A percentile compares a stretch with the other conserved stretches of the same genome.
These are phyloP conservation scores for Yarrowia osloensis DNA, from an alignment of 805 yeast species.

Conservation along the genomic window DNA sequence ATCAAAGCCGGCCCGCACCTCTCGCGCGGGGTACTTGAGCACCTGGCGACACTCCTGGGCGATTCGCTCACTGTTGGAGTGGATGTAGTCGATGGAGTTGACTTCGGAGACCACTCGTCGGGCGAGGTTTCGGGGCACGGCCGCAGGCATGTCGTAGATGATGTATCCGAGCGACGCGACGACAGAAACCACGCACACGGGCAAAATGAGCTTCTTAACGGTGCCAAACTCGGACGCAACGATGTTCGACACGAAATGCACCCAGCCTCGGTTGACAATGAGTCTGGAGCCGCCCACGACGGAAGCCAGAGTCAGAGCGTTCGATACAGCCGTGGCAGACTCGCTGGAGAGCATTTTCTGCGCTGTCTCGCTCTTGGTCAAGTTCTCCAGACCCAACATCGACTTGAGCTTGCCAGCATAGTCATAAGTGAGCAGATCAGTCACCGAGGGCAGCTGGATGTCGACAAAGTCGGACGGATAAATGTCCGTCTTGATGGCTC, in stretches of 20 bases:
- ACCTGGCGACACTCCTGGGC: constrained; percentile 82
- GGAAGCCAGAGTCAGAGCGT: constrained; percentile 39
- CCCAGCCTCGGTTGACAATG: constrained; percentile 36
- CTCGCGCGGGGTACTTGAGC: constrained; percentile 76
- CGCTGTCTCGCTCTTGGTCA: constrained; percentile 1
- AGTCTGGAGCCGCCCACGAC: constrained; percentile 39
- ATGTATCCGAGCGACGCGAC: constrained; percentile 62
- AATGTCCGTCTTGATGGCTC: constrained; percentile 60
- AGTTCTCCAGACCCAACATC: not conserved
- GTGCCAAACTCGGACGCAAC: constrained; percentile 26
- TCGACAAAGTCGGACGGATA: constrained; percentile 77
- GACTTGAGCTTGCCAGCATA: constrained; percentile 1
- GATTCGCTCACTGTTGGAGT: constrained; percentile 72
- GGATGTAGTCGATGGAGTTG: constrained; percentile 71
- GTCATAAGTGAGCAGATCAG: constrained; percentile 21
- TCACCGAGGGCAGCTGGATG: constrained; percentile 51
- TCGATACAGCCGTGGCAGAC: constrained; percentile 33
- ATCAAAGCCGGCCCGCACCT: constrained; percentile 71
- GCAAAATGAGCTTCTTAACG: constrained; percentile 52
- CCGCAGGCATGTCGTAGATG: constrained; percentile 80
- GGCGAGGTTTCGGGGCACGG: constrained; percentile 82
- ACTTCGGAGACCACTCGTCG: constrained; percentile 66
- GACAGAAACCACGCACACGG: constrained; percentile 53
- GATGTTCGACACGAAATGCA: constrained; percentile 33
- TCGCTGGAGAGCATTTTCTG: constrained; percentile 22